Base-by-base conservation (phyloP, 2,329 filamentous ascomycete species). In the Scytalidium lignicola region DNA sequence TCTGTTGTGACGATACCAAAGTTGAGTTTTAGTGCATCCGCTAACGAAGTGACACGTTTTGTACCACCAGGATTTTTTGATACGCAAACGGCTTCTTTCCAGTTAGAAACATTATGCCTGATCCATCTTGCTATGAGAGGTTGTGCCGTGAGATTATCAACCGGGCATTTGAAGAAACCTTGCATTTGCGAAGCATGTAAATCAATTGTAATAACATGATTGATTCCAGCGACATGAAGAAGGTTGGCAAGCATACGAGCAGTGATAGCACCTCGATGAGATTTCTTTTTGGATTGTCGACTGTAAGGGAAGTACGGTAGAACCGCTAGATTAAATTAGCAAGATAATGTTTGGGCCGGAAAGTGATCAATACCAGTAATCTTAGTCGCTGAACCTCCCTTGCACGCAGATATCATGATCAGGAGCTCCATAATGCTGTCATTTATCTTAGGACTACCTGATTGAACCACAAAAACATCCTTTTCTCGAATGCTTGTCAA, bases 381-480 rank as follows among this genome's bases (percentile, higher is more conserved):
- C 63, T 93, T 95, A 74, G 91, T 96, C 55, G 93, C 89, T 48
- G 93, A 97, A 58, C 92, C 93, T 64, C 93, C 91, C 71, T 96
- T 97, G 79, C 93, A 99, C 59, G 93, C 93, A 57, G 89, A 93
- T 62, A 97, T 96, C 89, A 99, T 95, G 70, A 99, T 97, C 65
- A 99, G 80, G 65, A 99, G 80, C 77, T 99, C 93, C 90, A 99
- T 96, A 66, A 99, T 90, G 64, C 90, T 95, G 73, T 99, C 93
- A 69, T 99, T 99, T 78, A 96, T 96, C 72, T 87, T 90, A 65
- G 83, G 79, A 72, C 93, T 96, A 57, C 93, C 93, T 55, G 92
- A 97, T 75, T 99, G 93, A 53, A 99, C 87, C 66, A 99, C 92
- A 70, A 97, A 99, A 62, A 99, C 92, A 79, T 99, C 92, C 70